Conservation (phyloP, 345 rosid species). For the Bruguiera sexangula region DNA sequence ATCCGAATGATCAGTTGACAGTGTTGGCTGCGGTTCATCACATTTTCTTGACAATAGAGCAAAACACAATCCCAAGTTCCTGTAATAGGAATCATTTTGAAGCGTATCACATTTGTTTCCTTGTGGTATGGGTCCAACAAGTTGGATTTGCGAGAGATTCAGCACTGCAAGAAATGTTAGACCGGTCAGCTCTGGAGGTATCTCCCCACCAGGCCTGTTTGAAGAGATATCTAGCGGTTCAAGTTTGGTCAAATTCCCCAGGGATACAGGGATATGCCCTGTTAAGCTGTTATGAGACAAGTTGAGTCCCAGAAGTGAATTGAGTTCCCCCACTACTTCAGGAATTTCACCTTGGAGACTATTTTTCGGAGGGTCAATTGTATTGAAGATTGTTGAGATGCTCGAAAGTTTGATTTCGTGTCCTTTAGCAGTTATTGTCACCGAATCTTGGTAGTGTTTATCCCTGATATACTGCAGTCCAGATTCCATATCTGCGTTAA, state of each 20-base stretch:
- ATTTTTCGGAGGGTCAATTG: conserved; percentile 11
- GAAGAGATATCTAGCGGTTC: not conserved
- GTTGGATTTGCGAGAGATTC: not conserved
- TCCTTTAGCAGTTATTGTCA: conserved; percentile 5
- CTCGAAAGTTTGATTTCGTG: not conserved
- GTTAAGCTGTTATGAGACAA: conserved; percentile 11
- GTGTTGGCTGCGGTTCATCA: not conserved
- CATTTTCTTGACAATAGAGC: not conserved
- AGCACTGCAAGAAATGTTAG: not conserved
- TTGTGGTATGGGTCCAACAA: not conserved
- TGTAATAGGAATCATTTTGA: not conserved
- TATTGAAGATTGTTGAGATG: not conserved
- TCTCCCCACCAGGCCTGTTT: not conserved
- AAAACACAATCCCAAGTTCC: not conserved
- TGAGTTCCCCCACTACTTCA: not conserved
- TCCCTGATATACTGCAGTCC: not conserved
- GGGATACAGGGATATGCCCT: not conserved
- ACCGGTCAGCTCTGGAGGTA: not conserved
- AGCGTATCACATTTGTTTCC: not conserved
- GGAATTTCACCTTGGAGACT: conserved; percentile 10
- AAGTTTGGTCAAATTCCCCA: not conserved
- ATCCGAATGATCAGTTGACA: not conserved
- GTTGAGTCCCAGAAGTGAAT: conserved; percentile 1
- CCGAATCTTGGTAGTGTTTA: not conserved
- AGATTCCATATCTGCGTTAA: not conserved